These are phyloP conservation scores for Sporothrix phasma DNA, from an alignment of 2,329 filamentous ascomycete genomes.

Conservation along the genomic window DNA sequence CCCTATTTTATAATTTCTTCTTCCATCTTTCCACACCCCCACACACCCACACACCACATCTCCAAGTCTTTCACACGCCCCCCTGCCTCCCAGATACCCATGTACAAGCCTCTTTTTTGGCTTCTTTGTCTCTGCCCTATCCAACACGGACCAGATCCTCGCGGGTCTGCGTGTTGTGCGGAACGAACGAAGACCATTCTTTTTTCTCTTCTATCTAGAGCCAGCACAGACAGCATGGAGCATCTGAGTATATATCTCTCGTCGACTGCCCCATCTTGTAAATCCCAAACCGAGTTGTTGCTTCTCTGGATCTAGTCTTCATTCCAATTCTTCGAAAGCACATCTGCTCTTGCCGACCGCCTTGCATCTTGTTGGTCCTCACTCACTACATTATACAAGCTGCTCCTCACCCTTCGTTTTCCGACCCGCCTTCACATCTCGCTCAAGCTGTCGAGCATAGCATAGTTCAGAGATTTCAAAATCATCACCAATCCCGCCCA, in stretches of 20 bases:
- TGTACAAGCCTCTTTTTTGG: constrained; percentile 16
- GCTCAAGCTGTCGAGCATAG: neutral
- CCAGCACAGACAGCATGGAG: constrained; percentile 4
- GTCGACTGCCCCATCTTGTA: constrained; percentile 13
- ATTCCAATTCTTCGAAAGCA: neutral
- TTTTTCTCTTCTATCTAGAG: neutral
- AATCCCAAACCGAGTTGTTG: neutral
- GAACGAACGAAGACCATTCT: neutral
- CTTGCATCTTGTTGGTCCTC: neutral
- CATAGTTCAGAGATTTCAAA: neutral
- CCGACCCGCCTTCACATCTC: neutral
- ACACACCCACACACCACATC: neutral
- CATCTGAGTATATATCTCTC: constrained; percentile 18
- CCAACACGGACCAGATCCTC: constrained; percentile 11
- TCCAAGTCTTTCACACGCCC: neutral
- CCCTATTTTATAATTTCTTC: neutral
- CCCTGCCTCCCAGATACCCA: constrained; percentile 6
- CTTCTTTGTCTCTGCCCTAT: constrained; percentile 15
- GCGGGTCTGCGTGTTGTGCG: constrained; percentile 3
- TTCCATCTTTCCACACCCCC: constrained; percentile 2
- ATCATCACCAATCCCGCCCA: neutral
- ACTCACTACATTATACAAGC: constrained; percentile 4
- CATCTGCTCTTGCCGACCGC: neutral
- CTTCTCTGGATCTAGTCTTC: neutral
- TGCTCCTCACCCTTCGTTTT: constrained; percentile 5